Evolutionary conservation across 345 rosid genomes (phyloP).

Genomic region (Eucalyptus regnans): DNA sequence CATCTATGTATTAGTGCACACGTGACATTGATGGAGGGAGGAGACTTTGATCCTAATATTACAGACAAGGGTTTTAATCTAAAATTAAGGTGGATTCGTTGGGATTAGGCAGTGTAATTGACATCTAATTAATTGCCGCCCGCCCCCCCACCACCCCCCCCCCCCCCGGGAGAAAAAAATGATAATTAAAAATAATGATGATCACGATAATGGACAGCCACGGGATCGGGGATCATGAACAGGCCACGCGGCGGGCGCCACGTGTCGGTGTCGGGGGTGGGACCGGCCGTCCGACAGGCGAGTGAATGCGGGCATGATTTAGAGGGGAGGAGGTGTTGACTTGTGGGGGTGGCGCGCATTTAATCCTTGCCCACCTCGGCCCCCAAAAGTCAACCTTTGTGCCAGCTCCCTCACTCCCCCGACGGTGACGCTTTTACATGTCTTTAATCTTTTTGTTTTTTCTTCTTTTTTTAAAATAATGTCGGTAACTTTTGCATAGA

Average conservation of each 20-base stretch:
- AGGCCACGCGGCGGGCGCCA: neutral
- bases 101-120: neutral
- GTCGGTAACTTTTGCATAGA: neutral
- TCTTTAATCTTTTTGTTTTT: neutral
- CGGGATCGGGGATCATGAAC: neutral
- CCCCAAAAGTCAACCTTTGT: neutral
- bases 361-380: neutral
- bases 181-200: neutral
- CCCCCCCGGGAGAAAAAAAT: neutral
- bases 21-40: neutral
- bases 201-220: neutral
- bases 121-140: neutral
- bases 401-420: neutral
- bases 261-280: neutral
- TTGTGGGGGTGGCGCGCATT: neutral
- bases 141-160: no score
- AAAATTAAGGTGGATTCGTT: neutral
- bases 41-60: neutral
- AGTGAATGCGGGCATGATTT: neutral
- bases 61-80: neutral
- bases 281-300: neutral
- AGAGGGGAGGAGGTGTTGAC: neutral
- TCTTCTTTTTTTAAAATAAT: no score
- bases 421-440: neutral
- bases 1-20: accelerated